Base-by-base conservation (phyloP, 495 filamentous ascomycete species). In the Bacidia gigantensis region DNA sequence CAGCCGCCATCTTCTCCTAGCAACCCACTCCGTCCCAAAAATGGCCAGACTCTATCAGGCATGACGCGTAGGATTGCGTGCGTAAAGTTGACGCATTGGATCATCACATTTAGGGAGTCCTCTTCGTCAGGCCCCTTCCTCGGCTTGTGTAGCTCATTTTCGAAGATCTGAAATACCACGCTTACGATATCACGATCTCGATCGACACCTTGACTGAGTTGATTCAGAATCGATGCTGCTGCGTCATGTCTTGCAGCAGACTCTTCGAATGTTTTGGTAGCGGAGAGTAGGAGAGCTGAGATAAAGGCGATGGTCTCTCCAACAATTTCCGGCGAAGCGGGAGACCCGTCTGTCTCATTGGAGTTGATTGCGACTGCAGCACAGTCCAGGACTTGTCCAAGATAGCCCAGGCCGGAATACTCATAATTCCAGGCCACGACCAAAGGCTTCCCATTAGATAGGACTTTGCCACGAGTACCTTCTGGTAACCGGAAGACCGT, bases 31-130 rank as follows among this genome's bases (percentile, higher is more conserved):
- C 86, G 74, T 3, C 83, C 76, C 60, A 98, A 77, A 60, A 89
- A 87, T 2, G 88, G 84, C 90, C 90, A 98, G 1, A 95, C 80
- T 52, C 89, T 71, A 42, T 79, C 81, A 2, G 90, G 89, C 23
- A 82, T 69, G n/a, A 93, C 67, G 3, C 72, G 68, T 2, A 87
- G 62, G 10, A 92, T 66, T 18, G 78, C 79, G 53, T 82, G 72
- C 12, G 90, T 73, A 55, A 97, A 96, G 39, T 86, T 83, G 32
- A 87, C 58, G 57, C 87, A 95, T 29, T 80, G 78, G 26, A 83
- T 73, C 22, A 89, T 70, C 26, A 86, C 71, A 5, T 81, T 73
- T 18, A 85, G 53, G 9, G 72, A 67, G 18, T 78, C 68, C 24
- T 82, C 74, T 44, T 79, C 75, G 52, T 84, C 81, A 7, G 51